Conservation (phyloP, 163 green algal species). For the Scenedesmus sp. region DNA sequence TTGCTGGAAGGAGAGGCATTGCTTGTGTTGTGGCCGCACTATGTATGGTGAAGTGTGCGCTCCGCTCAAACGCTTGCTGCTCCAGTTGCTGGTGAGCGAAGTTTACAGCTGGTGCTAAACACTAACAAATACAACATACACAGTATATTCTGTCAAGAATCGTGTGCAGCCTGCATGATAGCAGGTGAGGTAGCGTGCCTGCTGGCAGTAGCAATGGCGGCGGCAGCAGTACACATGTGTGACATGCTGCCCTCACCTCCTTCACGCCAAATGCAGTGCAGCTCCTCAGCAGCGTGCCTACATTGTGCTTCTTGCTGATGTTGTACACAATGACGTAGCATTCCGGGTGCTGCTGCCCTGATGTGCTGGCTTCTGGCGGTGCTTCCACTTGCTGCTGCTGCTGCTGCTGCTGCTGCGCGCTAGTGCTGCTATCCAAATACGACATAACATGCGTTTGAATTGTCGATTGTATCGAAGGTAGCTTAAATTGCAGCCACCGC, state of each 20-base stretch:
- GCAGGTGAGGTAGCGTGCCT: background rate
- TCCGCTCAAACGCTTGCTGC: no score
- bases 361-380: background rate
- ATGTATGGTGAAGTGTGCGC: no score
- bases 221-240: background rate
- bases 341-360: slow-evolving; percentile 20
- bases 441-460: no score
- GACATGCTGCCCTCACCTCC: slow-evolving; percentile 56
- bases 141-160: no score
- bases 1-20: no score
- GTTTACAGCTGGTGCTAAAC: no score
- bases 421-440: no score
- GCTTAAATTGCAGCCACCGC: no score
- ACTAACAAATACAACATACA: no score
- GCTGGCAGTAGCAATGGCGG: background rate
- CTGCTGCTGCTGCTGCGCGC: background rate
- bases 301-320: slow-evolving; percentile 87
- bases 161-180: background rate
- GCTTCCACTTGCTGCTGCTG: background rate
- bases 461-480: no score
- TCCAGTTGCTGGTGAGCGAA: no score
- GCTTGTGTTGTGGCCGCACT: no score
- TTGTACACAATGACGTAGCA: slow-evolving; percentile 88
- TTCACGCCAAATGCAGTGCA: slow-evolving; percentile 85
- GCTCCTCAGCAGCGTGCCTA: slow-evolving; percentile 81